A percentile compares a stretch with the other conserved stretches of the same genome.
These are phyloP conservation scores for Chlorella sorokiniana DNA, from an alignment of 139 green algal species.

Conservation along the genomic window DNA sequence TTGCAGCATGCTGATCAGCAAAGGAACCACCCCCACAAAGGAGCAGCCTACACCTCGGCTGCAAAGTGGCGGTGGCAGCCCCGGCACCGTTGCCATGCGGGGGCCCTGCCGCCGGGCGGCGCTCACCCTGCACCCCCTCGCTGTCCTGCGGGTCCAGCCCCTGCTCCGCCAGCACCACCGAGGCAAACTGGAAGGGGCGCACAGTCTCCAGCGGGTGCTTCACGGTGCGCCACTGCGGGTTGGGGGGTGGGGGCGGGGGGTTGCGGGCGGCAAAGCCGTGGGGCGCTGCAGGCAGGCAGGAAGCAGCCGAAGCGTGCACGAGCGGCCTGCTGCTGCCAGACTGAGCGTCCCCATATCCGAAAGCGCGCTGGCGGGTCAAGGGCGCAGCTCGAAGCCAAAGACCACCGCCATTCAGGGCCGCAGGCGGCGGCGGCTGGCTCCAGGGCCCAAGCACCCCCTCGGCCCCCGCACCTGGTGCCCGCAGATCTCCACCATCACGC, in stretches of 20 bases:
- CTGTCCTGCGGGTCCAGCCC: constrained; percentile 61
- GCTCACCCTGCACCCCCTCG: constrained; percentile 35
- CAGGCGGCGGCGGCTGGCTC: no score
- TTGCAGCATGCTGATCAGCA: no score
- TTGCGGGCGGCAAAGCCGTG: neutral
- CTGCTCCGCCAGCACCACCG: constrained; percentile 61
- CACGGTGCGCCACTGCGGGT: constrained; percentile 54
- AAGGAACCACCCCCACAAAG: no score
- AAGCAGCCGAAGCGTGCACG: neutral
- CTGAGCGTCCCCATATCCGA: no score
- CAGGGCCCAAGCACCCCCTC: no score
- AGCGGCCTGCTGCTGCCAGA: no score
- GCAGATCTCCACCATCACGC: constrained; percentile 86
- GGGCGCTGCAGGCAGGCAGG: neutral
- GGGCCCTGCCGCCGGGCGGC: neutral
- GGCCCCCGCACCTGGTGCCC: constrained; percentile 38
- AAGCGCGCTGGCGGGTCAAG: no score
- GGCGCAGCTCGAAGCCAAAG: no score
- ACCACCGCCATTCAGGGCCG: no score
- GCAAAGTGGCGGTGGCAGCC: no score
- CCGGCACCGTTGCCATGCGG: no score
- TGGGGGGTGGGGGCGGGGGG: neutral
- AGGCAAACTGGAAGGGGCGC: constrained; percentile 81
- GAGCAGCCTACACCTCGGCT: no score
- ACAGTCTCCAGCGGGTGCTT: constrained; percentile 80